Conservation (phyloP, 306 rosid genomes). For the Pterocarpus santalinus region DNA sequence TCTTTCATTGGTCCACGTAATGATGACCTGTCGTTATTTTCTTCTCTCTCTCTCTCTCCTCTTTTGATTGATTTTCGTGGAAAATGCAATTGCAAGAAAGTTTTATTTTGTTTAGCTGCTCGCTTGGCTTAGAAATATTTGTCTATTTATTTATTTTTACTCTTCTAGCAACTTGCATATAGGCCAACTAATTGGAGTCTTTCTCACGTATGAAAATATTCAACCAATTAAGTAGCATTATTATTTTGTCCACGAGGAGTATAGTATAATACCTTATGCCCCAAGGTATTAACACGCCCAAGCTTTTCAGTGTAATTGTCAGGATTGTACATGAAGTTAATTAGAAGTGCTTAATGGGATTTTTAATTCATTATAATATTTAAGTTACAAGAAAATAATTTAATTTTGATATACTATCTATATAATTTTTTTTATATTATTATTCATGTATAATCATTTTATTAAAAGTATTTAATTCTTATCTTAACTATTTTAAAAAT, state of each 20-base stretch:
- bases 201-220: neutral
- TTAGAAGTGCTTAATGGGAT: neutral
- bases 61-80: neutral
- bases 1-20: constrained; percentile 72
- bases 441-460: neutral
- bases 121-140: constrained; percentile 44
- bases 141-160: constrained; percentile 1
- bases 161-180: neutral
- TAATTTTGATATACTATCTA: too few relatives aligned
- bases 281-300: constrained; percentile 18
- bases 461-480: too few relatives aligned
- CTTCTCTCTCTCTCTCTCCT: neutral
- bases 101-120: constrained; percentile 31
- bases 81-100: neutral
- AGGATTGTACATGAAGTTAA: constrained; percentile 40
- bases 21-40: constrained; percentile 56
- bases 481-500: too few relatives aligned
- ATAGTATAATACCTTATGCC: neutral
- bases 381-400: too few relatives aligned
- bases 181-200: constrained; percentile 21
- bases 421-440: neutral
- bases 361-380: too few relatives aligned
- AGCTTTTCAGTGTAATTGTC: constrained; percentile 7
- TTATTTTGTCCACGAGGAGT: neutral
- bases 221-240: neutral